Base-by-base conservation (phyloP, 2,329 filamentous ascomycete species). In the Blastomyces percursus region DNA sequence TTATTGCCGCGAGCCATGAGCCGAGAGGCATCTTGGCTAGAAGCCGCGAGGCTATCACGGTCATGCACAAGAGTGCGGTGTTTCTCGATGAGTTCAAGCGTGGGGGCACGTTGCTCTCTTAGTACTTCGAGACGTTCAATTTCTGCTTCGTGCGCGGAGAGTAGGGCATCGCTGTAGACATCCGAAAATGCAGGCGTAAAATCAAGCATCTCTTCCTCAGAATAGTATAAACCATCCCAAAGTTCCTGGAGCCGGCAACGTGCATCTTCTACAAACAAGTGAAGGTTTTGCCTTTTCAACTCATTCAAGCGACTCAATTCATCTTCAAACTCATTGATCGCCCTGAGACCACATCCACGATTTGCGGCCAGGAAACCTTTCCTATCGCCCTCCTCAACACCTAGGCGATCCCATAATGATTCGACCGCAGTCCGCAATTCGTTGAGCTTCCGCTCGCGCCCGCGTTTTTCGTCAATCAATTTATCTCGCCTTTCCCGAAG, bases 201-300 rank as follows among this genome's bases (percentile, higher is more conserved):
- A 68, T 96, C 92, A 62, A 97, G 84, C 92, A 97, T 97, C 77
- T 99, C 94, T 71, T 99, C 94, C 73, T 99, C 94, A 0, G 90
- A 96, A 72, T 95, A 92, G 78, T 94, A 97, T 1, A 99, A 79
- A 0, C 85, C 82, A 72, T 99, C 94, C 94, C 95, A 99, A 0
- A 99, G 84, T 71, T 95, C 92, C 74, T 97, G 93, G 12, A 99
- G 82, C 72, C 90, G 90, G 76, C 86, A 89, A 50, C 95, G 85
- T 24, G 93, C 88, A 77, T 99, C 94, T 73, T 97, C 94, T 12
- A 99, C 91, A 70, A 99, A 99, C 4, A 97, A 77, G 72, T 96
- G 92, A 66, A 99, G 81, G 70, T 99, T 96, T 73, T 99, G 90
- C 69, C 89, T 84, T 80, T 99, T 99, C 63, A 97, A 82, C 74